Evolutionary conservation across 495 filamentous ascomycete genomes (phyloP), one percentile per base, ranked within the genome.

Genomic region (Margaritispora aquatica): DNA sequence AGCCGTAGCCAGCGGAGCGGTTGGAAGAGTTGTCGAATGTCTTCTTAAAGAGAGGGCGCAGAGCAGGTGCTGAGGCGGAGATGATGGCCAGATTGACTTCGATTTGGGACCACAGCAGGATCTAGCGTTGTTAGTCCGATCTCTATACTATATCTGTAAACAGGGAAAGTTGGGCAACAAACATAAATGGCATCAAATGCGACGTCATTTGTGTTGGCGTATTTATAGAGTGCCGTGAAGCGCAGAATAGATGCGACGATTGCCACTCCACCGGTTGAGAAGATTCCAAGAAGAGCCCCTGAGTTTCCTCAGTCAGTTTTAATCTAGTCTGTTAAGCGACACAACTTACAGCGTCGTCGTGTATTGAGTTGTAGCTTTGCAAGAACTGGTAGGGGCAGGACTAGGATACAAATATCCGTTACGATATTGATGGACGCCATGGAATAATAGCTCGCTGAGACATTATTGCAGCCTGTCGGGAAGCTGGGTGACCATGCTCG

Each of bases 381-480:
- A 50, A 96, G 74, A 44, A 96, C 85, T 4, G 92, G 92, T 64
- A 96, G 87, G 0, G 92, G 66, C 1, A 68, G 59, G 26, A 64
- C 53, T 26, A 68, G 31, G 24, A 68, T 66, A 1, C 55, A 61
- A 22, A 68, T 55, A 57, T 68, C 63, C 5, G 61, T 66, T 50
- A 68, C 62, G 46, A 68, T 64, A 34, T 68, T 68, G 34, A 68
- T 62, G 15, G 66, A 63, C 17, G 63, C 58, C 38, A 44, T 44
- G 3, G 38, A 44, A 17, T 44, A 44, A 17, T 44, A 44, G 15
- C 29, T 34, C 29, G 29, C 29, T 34, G 29, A 34, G 7, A 34
- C 29, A 34, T 34, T 34, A 34, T 34, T 34, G 29, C 29, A 34
- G 5, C 29, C 29, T 5, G 29, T 34, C 5, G 29, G 29, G 29